Evolutionary conservation across 225 moss, liverwort and hornwort species (phyloP), one percentile per base, ranked within the genome.

Genomic region (Polytrichum commune): DNA sequence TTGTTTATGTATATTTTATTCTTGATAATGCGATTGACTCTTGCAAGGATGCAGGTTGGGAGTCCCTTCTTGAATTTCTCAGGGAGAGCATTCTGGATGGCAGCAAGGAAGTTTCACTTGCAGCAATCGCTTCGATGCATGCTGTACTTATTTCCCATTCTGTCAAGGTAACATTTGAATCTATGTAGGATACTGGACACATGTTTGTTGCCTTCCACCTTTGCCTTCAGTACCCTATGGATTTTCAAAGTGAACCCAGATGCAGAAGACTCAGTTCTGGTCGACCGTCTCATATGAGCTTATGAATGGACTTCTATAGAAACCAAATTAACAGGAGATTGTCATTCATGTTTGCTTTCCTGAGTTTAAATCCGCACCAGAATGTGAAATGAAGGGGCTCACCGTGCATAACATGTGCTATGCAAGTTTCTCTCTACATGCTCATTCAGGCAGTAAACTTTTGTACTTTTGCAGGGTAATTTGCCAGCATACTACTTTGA

Each of bases 41-140:
- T 72, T 62, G 75, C 63, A 61, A 76, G 67, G 55, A 27, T 84
- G 73, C 84, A 90, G 90, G 81, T 56, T 98, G 98, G 98, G 82
- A 86, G 29, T 75, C 58, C 67, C 78, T 98, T 78, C 89, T 98
- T 75, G 69, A 75, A 55, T 98, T 98, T 73, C 79, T 98, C 72
- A 85, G 85, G 35, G 98, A 95, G 68, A 95, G 91, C 75, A 91
- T 95, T 61, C 68, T 91, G 38, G 80, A 82, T 76, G 93, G 98
- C 29, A 98, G 95, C 62, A 95, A 95, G 83, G 98, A 98, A 84
- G 98, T 98, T 63, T 87, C 92, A 53, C 74, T 95, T 28, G 98
- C 98, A 77, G 98, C 98, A 13, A 86, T 95, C 74, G 89, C 81
- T 66, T 90, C 98, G 18, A 78, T 98, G 57, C 91, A 90, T 64